A percentile compares a stretch with the other conserved stretches of the same genome.
Evolutionary conservation across 2,329 filamentous ascomycete genomes (phyloP).

Genomic region (Fusarium pseudoanthophilum): DNA sequence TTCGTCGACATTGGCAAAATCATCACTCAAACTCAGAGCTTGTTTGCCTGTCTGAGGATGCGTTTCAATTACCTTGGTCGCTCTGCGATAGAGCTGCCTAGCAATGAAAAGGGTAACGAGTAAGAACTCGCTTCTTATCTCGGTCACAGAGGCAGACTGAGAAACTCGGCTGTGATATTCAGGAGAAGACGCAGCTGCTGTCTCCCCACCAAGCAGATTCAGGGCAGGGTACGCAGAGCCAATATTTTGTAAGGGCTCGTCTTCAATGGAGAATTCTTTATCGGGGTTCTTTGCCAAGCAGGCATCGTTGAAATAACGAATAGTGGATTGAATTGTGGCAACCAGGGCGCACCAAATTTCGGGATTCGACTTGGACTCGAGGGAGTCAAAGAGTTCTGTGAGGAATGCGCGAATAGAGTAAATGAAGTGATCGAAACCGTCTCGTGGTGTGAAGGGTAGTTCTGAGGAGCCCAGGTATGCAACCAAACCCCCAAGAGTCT

Average conservation of each 20-base stretch:
- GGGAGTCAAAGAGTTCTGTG: constrained; percentile 50
- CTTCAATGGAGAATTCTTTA: constrained; percentile 30
- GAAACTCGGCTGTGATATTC: constrained; percentile 3
- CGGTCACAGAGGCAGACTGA: constrained; percentile 37
- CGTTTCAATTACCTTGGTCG: constrained; percentile 47
- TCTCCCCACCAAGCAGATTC: constrained; percentile 25
- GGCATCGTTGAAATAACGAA: constrained; percentile 56
- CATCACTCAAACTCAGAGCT: constrained; percentile 48
- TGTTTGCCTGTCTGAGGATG: constrained; percentile 30
- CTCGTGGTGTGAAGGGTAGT: constrained; percentile 42
- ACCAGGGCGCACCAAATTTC: constrained; percentile 53
- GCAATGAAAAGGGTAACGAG: constrained; percentile 52
- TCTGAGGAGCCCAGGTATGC: constrained; percentile 62
- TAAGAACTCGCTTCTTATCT: constrained; percentile 53
- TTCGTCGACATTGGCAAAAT: constrained; percentile 45
- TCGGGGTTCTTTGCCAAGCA: constrained; percentile 45
- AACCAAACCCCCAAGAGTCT: constrained; percentile 55
- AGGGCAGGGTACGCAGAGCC: constrained; percentile 46
- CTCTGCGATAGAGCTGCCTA: constrained; percentile 55
- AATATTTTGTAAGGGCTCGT: constrained; percentile 40
- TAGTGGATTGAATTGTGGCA: constrained; percentile 50
- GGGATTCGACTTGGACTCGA: constrained; percentile 48
- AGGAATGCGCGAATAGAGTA: constrained; percentile 52
- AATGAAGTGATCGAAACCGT: constrained; percentile 55
- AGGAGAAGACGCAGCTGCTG: not conserved